Conservation (phyloP, 2,329 filamentous ascomycete species). For the Ophiostoma tasmaniense region DNA sequence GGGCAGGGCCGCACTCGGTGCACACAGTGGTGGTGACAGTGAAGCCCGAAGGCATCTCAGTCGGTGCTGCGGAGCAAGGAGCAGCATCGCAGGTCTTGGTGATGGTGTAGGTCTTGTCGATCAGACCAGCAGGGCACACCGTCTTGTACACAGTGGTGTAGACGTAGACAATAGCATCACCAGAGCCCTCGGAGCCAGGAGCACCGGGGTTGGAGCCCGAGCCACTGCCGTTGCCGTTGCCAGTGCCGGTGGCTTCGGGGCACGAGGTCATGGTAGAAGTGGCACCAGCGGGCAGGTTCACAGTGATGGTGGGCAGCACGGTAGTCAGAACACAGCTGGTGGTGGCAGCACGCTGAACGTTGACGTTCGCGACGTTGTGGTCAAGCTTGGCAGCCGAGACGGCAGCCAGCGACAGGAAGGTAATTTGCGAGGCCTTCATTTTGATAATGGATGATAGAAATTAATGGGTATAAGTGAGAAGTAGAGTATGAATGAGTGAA, state of each 20-base stretch:
- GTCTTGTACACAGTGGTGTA: slow-evolving; percentile 18
- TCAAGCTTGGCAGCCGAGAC: slow-evolving; percentile 10
- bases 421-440: slow-evolving; percentile 15
- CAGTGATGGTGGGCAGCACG: slow-evolving; percentile 16
- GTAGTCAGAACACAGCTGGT: slow-evolving; percentile 17
- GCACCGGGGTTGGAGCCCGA: background rate
- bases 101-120: slow-evolving; percentile 20
- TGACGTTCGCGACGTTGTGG: slow-evolving; percentile 1
- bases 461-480: slow-evolving; percentile 1
- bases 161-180: slow-evolving; percentile 1
- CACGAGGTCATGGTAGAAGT: slow-evolving; percentile 7
- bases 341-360: background rate
- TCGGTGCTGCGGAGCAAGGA: slow-evolving; percentile 12
- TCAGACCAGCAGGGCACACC: slow-evolving; percentile 15
- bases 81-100: slow-evolving; percentile 21
- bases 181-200: background rate
- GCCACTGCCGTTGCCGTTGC: background rate
- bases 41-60: slow-evolving; percentile 19
- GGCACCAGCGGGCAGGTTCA: slow-evolving; percentile 8
- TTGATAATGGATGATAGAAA: background rate
- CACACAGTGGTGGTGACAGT: slow-evolving; percentile 19
- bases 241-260: slow-evolving; percentile 11
- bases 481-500: background rate
- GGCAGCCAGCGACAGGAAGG: slow-evolving; percentile 13
- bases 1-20: slow-evolving; percentile 13